These are phyloP conservation scores for Cichorium intybus DNA, from an alignment of 140 eudicot species.

Conservation along the genomic window DNA sequence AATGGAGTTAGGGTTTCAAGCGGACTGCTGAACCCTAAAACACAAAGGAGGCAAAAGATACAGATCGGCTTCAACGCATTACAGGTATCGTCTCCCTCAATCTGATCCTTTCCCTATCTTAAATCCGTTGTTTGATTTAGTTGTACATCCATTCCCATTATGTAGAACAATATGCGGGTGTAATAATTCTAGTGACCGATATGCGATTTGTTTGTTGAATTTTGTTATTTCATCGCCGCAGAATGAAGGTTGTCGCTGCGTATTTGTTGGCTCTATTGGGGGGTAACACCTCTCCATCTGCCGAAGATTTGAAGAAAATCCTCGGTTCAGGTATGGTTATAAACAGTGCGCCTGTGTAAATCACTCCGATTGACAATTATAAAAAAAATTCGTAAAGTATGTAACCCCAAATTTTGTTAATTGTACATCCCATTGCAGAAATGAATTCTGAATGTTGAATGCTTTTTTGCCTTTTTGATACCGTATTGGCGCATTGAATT, in stretches of 20 bases:
- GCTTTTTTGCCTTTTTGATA: too few relatives aligned
- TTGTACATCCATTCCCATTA: neutral
- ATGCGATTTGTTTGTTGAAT: neutral
- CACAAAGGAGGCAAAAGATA: neutral
- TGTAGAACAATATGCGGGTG: neutral
- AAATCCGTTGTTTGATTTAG: neutral
- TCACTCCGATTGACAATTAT: neutral
- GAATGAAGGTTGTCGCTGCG: conserved; percentile 50
- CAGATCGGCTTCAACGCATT: conserved; percentile 17
- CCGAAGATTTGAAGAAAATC: conserved; percentile 37
- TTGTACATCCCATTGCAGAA: too few relatives aligned
- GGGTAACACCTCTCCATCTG: conserved; percentile 40
- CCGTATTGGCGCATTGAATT: too few relatives aligned
- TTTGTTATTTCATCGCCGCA: conserved; percentile 8
- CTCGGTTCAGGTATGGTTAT: conserved; percentile 32
- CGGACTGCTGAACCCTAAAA: conserved; percentile 10
- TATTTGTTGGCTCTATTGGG: conserved; percentile 49
- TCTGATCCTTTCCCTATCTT: neutral
- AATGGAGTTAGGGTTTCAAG: conserved; percentile 28
- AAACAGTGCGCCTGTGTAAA: neutral
- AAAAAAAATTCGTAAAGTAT: too few relatives aligned
- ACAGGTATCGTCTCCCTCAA: conserved; percentile 20
- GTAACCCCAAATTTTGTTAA: too few relatives aligned
- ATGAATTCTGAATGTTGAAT: too few relatives aligned
- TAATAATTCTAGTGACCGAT: neutral